Evolutionary conservation across 2,329 filamentous ascomycete genomes (phyloP).

Genomic region (Niveomyces coronatus): DNA sequence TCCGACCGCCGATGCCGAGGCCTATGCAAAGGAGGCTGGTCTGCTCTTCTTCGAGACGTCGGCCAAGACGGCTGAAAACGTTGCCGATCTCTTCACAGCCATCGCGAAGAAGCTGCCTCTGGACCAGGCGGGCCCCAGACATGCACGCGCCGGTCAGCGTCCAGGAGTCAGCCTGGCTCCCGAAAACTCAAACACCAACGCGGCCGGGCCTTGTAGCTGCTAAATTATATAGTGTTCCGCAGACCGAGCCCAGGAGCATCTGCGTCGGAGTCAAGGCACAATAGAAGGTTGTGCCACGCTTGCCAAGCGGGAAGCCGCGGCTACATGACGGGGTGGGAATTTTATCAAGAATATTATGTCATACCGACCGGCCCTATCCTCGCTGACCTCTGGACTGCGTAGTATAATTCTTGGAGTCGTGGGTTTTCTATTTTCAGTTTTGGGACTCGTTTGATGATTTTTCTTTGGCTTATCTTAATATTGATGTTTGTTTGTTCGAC

Average conservation of each 20-base stretch:
- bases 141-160: conserved; percentile 57
- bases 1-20: conserved; percentile 77
- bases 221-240: too few relatives aligned
- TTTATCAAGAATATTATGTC: too few relatives aligned
- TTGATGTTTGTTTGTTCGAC: conserved; percentile 9
- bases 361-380: too few relatives aligned
- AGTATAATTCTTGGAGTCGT: conserved; percentile 31
- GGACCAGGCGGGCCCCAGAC: conserved; percentile 89
- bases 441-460: conserved; percentile 27
- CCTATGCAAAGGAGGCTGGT: conserved; percentile 86
- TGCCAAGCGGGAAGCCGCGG: too few relatives aligned
- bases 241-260: too few relatives aligned
- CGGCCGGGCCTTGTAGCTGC: conserved; percentile 46
- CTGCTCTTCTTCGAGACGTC: conserved; percentile 98
- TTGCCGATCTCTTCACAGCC: conserved; percentile 88
- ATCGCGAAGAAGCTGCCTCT: conserved; percentile 97
- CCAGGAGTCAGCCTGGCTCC: conserved; percentile 47
- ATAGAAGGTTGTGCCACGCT: too few relatives aligned
- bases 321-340: too few relatives aligned
- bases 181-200: conserved; percentile 48
- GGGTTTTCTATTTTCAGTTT: conserved; percentile 29
- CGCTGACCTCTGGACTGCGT: conserved; percentile 18
- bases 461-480: conserved; percentile 15
- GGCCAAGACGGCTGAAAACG: conserved; percentile 94
- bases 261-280: too few relatives aligned